A percentile compares a stretch with the other conserved stretches of the same genome.
These are phyloP conservation scores for Arachis stenosperma DNA, from an alignment of 306 rosid genomes.

Conservation along the genomic window DNA sequence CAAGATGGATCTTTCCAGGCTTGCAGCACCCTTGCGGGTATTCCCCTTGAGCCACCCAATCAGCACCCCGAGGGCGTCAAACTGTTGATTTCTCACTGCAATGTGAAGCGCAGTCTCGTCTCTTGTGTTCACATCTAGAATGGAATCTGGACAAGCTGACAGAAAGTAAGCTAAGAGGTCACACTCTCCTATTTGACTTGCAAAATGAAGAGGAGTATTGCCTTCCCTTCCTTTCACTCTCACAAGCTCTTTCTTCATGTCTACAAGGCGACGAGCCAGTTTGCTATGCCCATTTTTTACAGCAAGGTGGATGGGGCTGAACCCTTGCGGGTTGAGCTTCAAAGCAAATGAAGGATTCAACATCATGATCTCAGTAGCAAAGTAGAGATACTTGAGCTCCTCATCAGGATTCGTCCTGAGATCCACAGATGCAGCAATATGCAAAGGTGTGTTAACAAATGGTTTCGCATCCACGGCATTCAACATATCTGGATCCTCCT, in stretches of 20 bases:
- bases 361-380: too few species aligned
- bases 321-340: too few species aligned
- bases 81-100: constrained; percentile 25
- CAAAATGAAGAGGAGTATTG: not conserved
- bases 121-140: constrained; percentile 23
- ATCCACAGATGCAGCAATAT: too few species aligned
- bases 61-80: constrained; percentile 19
- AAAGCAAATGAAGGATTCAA: too few species aligned
- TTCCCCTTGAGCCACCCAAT: constrained; percentile 18
- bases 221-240: not conserved
- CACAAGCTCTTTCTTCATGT: not conserved
- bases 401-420: too few species aligned
- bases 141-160: not conserved
- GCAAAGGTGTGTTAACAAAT: constrained; percentile 39
- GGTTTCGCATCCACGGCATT: constrained; percentile 25
- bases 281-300: not conserved
- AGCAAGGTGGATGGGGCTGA: too few species aligned
- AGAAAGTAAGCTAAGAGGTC: constrained; percentile 33
- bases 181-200: not conserved
- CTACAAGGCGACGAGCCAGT: not conserved
- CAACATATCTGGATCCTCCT: not conserved
- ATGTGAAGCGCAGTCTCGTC: constrained; percentile 46
- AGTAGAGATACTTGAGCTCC: too few species aligned
- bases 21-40: too few species aligned
- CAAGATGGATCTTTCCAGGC: too few species aligned